Evolutionary conservation across 257 asterid genomes (phyloP), one percentile per base, ranked within the genome.

Genomic region (Solanum medicagineum): DNA sequence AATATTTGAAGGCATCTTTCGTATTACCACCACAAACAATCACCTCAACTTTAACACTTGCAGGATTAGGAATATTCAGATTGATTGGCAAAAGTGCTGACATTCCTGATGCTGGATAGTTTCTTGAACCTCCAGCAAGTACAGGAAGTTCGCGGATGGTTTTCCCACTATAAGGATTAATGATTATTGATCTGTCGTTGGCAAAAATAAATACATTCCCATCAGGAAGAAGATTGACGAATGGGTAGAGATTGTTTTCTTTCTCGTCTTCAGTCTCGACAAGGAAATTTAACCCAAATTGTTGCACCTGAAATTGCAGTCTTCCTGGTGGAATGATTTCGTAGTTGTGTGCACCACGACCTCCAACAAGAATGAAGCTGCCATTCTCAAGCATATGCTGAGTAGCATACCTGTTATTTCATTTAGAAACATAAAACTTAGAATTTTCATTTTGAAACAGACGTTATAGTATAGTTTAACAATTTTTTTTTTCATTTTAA

Each of bases 211-310:
- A 95, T 84, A 97, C 88, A 85, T 92, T 94, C 8, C 98, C 98
- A 32, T 95, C 94, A 8, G 99, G 98, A 12, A 97, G 93, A 57
- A 97, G 94, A 89, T 92, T 90, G 74, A 94, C 93, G 42, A 96
- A 96, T 1, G 98, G 97, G 83, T 92, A 95, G 24, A 95, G 94
- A 60, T 97, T 97, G 91, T 95, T 92, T 83, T 97, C 99, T 13
- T 91, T 91, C 0, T 85, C 91, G 3, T 90, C 97, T 3, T 65
- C 77, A 2, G 97, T 92, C 4, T 95, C 94, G 5, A 22, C 81
- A 3, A 97, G 94, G 81, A 97, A 84, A 1, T 97, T 93, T 9
- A 97, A 88, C 7, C 86, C 93, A 13, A 88, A 75, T 26, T 88
- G 88, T 24, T 77, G 82, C 0, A 90, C 86, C 9, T 87, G 85